Percentiles rank a stretch among this genome's conserved stretches.
Conservation (phyloP, 495 filamentous ascomycete genomes). For the Evansstolkia leycettana region DNA sequence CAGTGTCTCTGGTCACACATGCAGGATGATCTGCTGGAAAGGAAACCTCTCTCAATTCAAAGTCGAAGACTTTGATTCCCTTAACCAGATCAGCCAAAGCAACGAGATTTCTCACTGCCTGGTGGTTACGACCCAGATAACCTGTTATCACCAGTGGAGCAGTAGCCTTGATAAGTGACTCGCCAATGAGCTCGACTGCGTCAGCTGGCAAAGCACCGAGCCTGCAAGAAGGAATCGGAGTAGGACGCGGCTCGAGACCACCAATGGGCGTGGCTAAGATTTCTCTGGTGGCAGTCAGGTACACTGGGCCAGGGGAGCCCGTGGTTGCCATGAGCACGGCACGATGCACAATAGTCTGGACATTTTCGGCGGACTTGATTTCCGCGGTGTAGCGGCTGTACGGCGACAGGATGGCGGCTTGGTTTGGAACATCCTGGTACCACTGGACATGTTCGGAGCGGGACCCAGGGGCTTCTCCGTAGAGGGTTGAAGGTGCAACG, state of each 20-base stretch:
- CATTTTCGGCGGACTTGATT: conserved; percentile 13
- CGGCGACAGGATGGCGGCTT: conserved; percentile 10
- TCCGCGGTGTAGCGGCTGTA: conserved; percentile 16
- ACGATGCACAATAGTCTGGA: conserved; percentile 11
- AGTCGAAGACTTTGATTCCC: conserved; percentile 11
- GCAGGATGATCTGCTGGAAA: conserved; percentile 14
- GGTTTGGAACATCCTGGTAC: conserved; percentile 17
- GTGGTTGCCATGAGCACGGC: conserved; percentile 16
- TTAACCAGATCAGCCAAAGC: conserved; percentile 9
- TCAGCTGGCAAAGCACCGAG: conserved; percentile 6
- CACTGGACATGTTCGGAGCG: conserved; percentile 17
- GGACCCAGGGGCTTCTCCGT: conserved; percentile 12
- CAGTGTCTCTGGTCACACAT: conserved; percentile 9
- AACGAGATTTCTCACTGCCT: conserved; percentile 12
- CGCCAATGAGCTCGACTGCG: conserved; percentile 8
- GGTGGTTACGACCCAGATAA: conserved; percentile 13
- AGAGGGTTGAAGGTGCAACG: conserved; percentile 10
- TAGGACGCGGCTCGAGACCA: conserved; percentile 1
- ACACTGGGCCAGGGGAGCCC: conserved; percentile 15
- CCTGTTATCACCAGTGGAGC: conserved; percentile 14
- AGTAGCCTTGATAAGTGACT: conserved; percentile 9
- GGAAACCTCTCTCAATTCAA: conserved; percentile 10
- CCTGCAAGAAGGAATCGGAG: conserved; percentile 6
- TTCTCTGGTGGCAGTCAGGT: conserved; percentile 20
- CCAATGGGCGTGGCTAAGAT: conserved; percentile 11